Conservation (phyloP, 257 asterid genomes). For the Solanum sejunctum region DNA sequence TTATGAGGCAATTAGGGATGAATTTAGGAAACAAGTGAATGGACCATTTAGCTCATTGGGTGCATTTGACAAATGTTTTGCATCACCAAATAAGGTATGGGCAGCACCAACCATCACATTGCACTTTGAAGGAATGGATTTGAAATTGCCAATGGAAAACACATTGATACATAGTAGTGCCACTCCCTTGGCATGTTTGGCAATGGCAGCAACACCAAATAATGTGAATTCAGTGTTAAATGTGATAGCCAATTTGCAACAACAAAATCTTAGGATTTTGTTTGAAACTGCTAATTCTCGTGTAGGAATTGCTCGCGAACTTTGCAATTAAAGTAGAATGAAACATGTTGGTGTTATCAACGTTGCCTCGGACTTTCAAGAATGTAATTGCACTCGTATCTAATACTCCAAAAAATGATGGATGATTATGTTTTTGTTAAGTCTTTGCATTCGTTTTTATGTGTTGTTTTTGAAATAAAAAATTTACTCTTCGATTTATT, state of each 20-base stretch:
- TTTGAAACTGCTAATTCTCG: constrained; percentile 58
- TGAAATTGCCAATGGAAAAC: constrained; percentile 48
- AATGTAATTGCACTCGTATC: not conserved
- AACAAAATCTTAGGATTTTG: constrained; percentile 72
- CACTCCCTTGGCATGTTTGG: constrained; percentile 60
- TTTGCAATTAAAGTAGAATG: constrained; percentile 25
- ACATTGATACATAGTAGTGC: constrained; percentile 46
- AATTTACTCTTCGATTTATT: not conserved
- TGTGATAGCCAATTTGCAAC: constrained; percentile 78
- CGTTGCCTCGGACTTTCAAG: not conserved
- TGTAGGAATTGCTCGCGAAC: constrained; percentile 63
- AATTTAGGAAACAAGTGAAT: constrained; percentile 37
- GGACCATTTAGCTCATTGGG: constrained; percentile 46
- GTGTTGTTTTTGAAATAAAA: not conserved
- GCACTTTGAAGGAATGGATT: constrained; percentile 43
- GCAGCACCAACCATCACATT: constrained; percentile 35
- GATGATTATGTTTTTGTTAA: not conserved
- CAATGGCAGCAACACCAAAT: constrained; percentile 63
- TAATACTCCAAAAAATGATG: not conserved
- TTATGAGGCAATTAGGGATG: constrained; percentile 51
- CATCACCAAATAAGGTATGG: constrained; percentile 18
- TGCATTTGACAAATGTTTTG: constrained; percentile 63
- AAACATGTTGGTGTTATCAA: not conserved
- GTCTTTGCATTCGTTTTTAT: not conserved
- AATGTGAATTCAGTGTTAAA: constrained; percentile 65